Percentiles rank a stretch among this genome's conserved stretches.
phyloP scores from a whole-genome alignment of 1,139 yeast species.

The Blastobotrys capitulatus region DNA sequence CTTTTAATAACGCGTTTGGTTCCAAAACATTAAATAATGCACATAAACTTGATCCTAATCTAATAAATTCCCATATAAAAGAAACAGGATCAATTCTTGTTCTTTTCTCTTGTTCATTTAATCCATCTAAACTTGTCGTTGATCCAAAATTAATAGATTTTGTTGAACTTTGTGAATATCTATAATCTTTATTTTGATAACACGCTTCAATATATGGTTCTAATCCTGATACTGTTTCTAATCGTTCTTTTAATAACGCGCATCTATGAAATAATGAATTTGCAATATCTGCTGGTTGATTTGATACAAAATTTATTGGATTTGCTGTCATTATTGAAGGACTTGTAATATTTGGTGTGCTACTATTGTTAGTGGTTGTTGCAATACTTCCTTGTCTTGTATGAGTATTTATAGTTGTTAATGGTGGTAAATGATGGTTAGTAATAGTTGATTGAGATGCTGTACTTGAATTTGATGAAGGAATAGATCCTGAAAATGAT shows the following conservation, averaged over 20 bases:
- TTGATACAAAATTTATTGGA: slow-evolving; percentile 8
- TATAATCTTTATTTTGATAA: slow-evolving; percentile 40
- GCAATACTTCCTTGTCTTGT: background rate
- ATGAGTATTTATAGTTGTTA: background rate
- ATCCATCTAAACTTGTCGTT: slow-evolving; percentile 11
- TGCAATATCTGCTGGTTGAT: slow-evolving; percentile 9
- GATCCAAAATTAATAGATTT: slow-evolving; percentile 8
- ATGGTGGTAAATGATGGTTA: background rate
- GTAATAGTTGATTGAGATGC: background rate
- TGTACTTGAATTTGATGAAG: background rate
- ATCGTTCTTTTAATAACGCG: slow-evolving; percentile 48
- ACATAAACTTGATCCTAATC: slow-evolving; percentile 91
- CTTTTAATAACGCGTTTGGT: slow-evolving; percentile 33
- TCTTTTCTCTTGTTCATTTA: slow-evolving; percentile 20
- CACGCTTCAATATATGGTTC: slow-evolving; percentile 57
- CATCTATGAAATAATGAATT: slow-evolving; percentile 70
- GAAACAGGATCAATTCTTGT: slow-evolving; percentile 76
- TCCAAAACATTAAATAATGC: slow-evolving; percentile 63
- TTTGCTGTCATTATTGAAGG: slow-evolving; percentile 8
- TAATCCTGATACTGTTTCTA: slow-evolving; percentile 65
- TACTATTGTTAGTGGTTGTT: slow-evolving; percentile 1
- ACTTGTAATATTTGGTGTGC: background rate
- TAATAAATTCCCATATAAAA: slow-evolving; percentile 79
- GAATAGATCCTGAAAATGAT: slow-evolving; percentile 1
- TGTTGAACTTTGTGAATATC: slow-evolving; percentile 21